These are phyloP conservation scores for Atkinsonella hypoxylon DNA, from an alignment of 2,329 filamentous ascomycete genomes.

Conservation along the genomic window DNA sequence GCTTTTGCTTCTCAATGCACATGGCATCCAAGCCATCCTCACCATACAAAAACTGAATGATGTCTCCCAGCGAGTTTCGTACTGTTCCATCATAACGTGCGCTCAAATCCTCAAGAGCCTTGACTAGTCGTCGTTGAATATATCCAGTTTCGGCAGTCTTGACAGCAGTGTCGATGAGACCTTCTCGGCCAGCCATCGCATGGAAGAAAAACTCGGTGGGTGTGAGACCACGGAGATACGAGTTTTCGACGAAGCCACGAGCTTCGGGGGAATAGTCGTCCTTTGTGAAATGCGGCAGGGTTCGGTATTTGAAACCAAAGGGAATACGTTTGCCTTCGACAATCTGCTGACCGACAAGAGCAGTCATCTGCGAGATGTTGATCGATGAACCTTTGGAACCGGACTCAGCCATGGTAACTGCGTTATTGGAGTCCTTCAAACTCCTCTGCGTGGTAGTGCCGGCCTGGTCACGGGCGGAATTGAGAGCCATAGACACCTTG, in stretches of 20 bases:
- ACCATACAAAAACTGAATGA: slow-evolving; percentile 94
- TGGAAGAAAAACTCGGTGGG: slow-evolving; percentile 99
- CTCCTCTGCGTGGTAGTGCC: slow-evolving; percentile 86
- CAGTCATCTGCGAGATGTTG: slow-evolving; percentile 99
- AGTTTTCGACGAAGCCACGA: slow-evolving; percentile 97
- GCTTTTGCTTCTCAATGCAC: slow-evolving; percentile 82
- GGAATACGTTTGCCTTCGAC: slow-evolving; percentile 98
- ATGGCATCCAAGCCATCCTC: slow-evolving; percentile 93
- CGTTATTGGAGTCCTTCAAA: slow-evolving; percentile 92
- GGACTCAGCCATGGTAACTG: slow-evolving; percentile 88
- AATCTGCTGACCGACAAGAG: slow-evolving; percentile 93
- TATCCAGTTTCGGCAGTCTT: slow-evolving; percentile 99
- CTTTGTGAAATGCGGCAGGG: slow-evolving; percentile 95
- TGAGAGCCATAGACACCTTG: slow-evolving; percentile 87
- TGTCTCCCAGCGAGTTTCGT: slow-evolving; percentile 89
- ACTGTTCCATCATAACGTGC: slow-evolving; percentile 97
- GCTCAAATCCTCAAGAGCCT: slow-evolving; percentile 94
- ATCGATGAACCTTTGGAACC: slow-evolving; percentile 98
- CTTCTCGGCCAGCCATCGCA: slow-evolving; percentile 99
- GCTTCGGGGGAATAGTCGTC: slow-evolving; percentile 97
- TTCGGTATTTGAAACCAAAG: slow-evolving; percentile 97
- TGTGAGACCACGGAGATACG: slow-evolving; percentile 88
- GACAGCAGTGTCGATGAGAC: slow-evolving; percentile 98
- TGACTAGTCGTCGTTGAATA: slow-evolving; percentile 95
- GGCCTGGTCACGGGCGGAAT: slow-evolving; percentile 91